phyloP scores from a whole-genome alignment of 345 rosid genomes.

The Aethionema arabicum region DNA sequence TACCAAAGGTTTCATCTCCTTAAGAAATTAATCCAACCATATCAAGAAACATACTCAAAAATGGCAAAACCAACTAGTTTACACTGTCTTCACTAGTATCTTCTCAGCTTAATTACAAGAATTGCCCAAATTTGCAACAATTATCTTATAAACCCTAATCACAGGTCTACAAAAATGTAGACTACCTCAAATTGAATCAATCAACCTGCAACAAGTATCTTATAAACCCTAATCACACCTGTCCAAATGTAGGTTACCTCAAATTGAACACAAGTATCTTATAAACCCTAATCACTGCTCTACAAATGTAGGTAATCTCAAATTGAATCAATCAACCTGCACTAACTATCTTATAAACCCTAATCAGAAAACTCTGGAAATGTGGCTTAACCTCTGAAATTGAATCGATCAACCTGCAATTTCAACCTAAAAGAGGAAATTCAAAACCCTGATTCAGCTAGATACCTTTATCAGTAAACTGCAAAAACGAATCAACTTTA shows the following conservation, averaged over 20 bases:
- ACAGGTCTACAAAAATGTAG: too few species aligned
- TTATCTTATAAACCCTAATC: not conserved
- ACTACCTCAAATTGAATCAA: too few species aligned
- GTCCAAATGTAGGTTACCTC: too few species aligned
- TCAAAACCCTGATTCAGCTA: not conserved
- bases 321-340: too few species aligned
- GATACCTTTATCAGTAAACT: slow-evolving; percentile 89
- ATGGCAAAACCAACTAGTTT: not conserved
- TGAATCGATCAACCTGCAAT: not conserved
- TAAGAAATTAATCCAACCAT: not conserved
- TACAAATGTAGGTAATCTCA: too few species aligned
- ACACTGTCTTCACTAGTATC: not conserved
- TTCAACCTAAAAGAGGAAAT: not conserved
- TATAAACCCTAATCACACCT: not conserved
- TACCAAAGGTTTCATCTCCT: slow-evolving; percentile 23
- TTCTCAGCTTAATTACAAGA: slow-evolving; percentile 16
- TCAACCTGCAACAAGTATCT: not conserved
- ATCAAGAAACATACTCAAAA: slow-evolving; percentile 22
- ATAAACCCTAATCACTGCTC: not conserved
- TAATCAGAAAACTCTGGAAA: not conserved
- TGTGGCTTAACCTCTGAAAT: not conserved
- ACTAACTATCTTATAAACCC: slow-evolving; percentile 9
- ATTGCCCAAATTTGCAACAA: slow-evolving; percentile 15
- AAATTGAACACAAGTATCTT: not conserved
- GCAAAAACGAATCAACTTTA: slow-evolving; percentile 89